Evolutionary conservation across 2,329 filamentous ascomycete species (phyloP).

Genomic region (Cladosporium colombiae): DNA sequence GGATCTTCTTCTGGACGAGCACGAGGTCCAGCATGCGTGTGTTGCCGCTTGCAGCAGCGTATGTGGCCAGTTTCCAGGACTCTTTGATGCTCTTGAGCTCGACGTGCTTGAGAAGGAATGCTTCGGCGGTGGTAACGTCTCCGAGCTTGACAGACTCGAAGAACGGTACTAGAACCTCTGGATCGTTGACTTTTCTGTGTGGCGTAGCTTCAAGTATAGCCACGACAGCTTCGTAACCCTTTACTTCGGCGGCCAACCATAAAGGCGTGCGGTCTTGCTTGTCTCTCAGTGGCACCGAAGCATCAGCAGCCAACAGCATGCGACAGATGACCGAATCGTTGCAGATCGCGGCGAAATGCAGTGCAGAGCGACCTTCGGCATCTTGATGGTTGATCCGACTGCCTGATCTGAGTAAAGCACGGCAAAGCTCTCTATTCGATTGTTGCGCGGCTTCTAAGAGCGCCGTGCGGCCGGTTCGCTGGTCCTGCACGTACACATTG

Average conservation of each 20-base stretch:
- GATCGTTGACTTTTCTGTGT: constrained; percentile 16
- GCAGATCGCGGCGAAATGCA: constrained; percentile 23
- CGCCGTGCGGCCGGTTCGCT: background rate
- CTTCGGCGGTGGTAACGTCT: constrained; percentile 23
- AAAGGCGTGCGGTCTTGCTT: constrained; percentile 21
- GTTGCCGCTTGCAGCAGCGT: constrained; percentile 27
- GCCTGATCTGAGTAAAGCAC: constrained; percentile 20
- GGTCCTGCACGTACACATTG: background rate
- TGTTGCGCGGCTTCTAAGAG: background rate
- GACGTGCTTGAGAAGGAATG: constrained; percentile 22
- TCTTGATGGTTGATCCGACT: constrained; percentile 22
- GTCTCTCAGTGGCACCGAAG: constrained; percentile 21
- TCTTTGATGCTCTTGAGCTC: constrained; percentile 29
- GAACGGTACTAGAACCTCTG: constrained; percentile 19
- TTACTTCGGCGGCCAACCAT: constrained; percentile 22
- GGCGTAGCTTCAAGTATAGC: constrained; percentile 22
- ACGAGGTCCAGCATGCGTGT: constrained; percentile 26
- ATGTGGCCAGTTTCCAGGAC: constrained; percentile 23
- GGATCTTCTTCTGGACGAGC: constrained; percentile 20
- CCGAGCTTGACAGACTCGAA: constrained; percentile 23
- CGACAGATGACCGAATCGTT: constrained; percentile 14
- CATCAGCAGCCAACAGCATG: constrained; percentile 23
- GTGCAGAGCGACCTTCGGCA: constrained; percentile 21
- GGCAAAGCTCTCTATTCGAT: constrained; percentile 11
- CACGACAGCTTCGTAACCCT: constrained; percentile 22